Base-by-base conservation (phyloP, 2,329 filamentous ascomycete genomes). In the Fusarium proliferatum region DNA sequence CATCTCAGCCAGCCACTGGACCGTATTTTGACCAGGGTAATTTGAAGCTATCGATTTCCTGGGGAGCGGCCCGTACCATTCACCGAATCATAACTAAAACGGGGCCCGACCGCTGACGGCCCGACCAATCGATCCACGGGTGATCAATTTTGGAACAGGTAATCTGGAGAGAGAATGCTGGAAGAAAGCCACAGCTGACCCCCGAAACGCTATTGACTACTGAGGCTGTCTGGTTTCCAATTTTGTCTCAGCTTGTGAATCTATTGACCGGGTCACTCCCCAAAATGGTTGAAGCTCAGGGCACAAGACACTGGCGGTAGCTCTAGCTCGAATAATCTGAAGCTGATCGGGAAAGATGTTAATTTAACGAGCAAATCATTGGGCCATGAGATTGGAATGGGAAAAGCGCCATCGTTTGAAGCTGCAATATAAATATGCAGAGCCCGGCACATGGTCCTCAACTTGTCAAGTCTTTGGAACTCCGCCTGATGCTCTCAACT, bases 1-100 rank as follows among this genome's bases (percentile, higher is more conserved):
- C 28, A 30, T 38, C 45, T 66, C 69, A 72, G 69, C 69, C 57
- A 52, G 55, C 69, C 70, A 61, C 67, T 23, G 10, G 6, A 5
- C 17, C 23, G 10, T 2, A 16, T 42, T 21, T 7, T 36, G 28
- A 10, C 49, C 42, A 34, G 30, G 26, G 13, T 28, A 9, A 17
- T 49, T 19, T 49, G 33, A 21, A 21, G n/a, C 56, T 58, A 58
- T 51, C 19, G 42, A 38, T 38, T 38, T 28, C 23, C 15, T 15
- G 2, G 33, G 7, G 56, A 11, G 30, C 56, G 56, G 56, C 33
- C 56, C 42, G 56, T 38, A 51, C 56, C 56, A 38, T 51, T 58
- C 56, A 58, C 30, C 30, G 7, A 58, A 36, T 36, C 12, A 49
- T 8, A 38, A 16, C 33, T 28, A 5, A 4, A 28, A 51, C 5